Conservation (phyloP, 345 rosid species). For the Barbarea vulgaris region DNA sequence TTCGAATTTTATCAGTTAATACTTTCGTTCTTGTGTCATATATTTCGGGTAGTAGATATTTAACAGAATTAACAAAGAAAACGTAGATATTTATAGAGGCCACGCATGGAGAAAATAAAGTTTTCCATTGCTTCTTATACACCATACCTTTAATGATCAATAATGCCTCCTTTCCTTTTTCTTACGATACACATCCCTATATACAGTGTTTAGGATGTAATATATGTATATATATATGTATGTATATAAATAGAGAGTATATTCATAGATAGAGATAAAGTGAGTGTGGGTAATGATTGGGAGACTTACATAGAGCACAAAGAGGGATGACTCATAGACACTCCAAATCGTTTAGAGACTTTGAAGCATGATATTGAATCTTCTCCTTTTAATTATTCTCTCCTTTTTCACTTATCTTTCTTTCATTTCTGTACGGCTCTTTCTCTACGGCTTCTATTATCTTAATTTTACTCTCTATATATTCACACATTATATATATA, state of each 20-base stretch:
- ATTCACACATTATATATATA: not conserved
- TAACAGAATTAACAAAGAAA: not conserved
- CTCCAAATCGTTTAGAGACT: slow-evolving; percentile 25
- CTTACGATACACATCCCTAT: slow-evolving; percentile 33
- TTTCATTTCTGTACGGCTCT: slow-evolving; percentile 41
- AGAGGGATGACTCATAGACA: slow-evolving; percentile 37
- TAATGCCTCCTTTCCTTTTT: slow-evolving; percentile 29
- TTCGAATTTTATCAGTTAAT: not conserved
- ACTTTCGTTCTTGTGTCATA: not conserved
- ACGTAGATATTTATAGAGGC: slow-evolving; percentile 21
- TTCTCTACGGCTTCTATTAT: slow-evolving; percentile 12
- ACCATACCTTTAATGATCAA: slow-evolving; percentile 41
- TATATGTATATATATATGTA: not conserved
- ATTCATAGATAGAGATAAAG: not conserved
- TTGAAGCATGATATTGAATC: slow-evolving; percentile 29
- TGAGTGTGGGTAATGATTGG: slow-evolving; percentile 40
- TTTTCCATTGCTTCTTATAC: slow-evolving; percentile 34
- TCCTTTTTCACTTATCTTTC: slow-evolving; percentile 23
- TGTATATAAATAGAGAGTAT: not conserved
- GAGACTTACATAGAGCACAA: slow-evolving; percentile 37
- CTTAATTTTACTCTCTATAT: not conserved
- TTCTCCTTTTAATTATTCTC: slow-evolving; percentile 15
- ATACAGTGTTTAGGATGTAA: slow-evolving; percentile 15
- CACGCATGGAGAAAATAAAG: slow-evolving; percentile 28
- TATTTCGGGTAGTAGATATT: slow-evolving; percentile 10